These are phyloP conservation scores for Exophiala sp. DNA, from an alignment of 2,329 filamentous ascomycete genomes.

Conservation along the genomic window DNA sequence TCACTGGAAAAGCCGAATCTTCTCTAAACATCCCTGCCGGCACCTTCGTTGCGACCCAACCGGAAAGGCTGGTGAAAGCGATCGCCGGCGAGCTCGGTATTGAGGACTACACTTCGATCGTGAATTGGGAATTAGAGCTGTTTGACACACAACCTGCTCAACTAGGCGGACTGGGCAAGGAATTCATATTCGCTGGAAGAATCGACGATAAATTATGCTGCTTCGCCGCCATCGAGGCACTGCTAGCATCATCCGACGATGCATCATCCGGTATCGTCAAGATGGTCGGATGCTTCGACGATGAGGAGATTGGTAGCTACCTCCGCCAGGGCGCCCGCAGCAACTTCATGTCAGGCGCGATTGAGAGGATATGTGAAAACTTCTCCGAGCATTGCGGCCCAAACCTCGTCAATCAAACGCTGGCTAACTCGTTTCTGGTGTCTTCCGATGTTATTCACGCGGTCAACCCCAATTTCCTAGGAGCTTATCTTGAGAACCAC, in stretches of 20 bases:
- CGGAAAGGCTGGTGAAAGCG: conserved; percentile 75
- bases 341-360: conserved; percentile 78
- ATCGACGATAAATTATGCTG: conserved; percentile 98
- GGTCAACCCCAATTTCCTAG: conserved; percentile 88
- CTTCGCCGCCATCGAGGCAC: conserved; percentile 80
- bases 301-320: conserved; percentile 91
- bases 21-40: conserved; percentile 44
- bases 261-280: conserved; percentile 66
- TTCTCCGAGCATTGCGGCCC: conserved; percentile 40
- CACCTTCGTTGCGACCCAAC: conserved; percentile 78
- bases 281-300: conserved; percentile 89
- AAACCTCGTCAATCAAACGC: conserved; percentile 71
- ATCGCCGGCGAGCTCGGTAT: conserved; percentile 78
- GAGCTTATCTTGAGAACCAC: conserved; percentile 79
- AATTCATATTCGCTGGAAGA: conserved; percentile 91
- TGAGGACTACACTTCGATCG: conserved; percentile 66
- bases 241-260: conserved; percentile 63
- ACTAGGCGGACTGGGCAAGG: conserved; percentile 78
- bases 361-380: conserved; percentile 74
- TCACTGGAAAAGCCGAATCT: conserved; percentile 33
- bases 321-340: conserved; percentile 84
- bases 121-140: conserved; percentile 97
- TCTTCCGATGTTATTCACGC: conserved; percentile 93
- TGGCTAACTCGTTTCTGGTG: conserved; percentile 86
- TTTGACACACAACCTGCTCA: conserved; percentile 85